Evolutionary conservation across 176 grass and related monocot genomes (phyloP).

Genomic region (Musa acuminata): DNA sequence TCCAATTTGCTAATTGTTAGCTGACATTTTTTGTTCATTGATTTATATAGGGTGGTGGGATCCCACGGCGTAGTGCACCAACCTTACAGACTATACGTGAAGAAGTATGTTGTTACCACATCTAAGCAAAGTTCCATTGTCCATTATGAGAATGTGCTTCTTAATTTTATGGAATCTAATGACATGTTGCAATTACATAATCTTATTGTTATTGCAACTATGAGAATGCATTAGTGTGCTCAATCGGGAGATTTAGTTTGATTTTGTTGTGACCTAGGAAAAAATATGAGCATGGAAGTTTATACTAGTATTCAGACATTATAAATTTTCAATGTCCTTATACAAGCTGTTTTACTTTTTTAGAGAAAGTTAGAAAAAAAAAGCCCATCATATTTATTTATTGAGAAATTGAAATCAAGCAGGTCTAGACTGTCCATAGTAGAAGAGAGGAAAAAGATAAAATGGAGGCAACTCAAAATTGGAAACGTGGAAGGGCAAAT

Average conservation of each 20-base stretch:
- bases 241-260: no score
- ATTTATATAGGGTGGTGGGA: constrained; percentile 60
- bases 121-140: background rate
- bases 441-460: background rate
- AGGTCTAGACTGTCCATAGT: background rate
- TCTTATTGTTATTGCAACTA: background rate
- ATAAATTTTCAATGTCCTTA: no score
- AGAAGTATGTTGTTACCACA: constrained; percentile 46
- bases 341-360: no score
- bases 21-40: constrained; percentile 5
- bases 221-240: no score
- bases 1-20: constrained; percentile 25
- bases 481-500: no score
- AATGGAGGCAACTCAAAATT: background rate
- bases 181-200: background rate
- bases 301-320: no score
- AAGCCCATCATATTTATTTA: no score
- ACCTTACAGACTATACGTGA: constrained; percentile 69
- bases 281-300: no score
- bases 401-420: no score
- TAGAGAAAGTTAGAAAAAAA: no score
- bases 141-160: background rate
- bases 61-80: constrained; percentile 75
- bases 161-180: background rate
- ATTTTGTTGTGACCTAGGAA: no score